These are phyloP conservation scores for Fomitiporia mediterranea DNA, from an alignment of 1,284 basidiomycete species.

Conservation along the genomic window DNA sequence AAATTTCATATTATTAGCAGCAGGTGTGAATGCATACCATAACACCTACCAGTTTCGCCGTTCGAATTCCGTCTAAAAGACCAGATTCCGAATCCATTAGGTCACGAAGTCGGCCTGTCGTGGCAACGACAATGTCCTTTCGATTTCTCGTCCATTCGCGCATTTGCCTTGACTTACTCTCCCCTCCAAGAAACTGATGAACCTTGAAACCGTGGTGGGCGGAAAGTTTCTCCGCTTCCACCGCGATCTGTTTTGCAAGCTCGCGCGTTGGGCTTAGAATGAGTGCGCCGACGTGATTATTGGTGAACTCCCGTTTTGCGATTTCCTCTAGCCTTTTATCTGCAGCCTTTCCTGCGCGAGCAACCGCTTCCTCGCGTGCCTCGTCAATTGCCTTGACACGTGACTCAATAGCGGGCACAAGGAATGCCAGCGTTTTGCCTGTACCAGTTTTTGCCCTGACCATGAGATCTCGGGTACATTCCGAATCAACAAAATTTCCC, in stretches of 20 bases:
- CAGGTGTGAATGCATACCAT: background rate
- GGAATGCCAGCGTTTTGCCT: conserved; percentile 89
- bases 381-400: conserved; percentile 51
- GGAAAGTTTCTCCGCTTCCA: conserved; percentile 69
- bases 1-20: conserved; percentile 14
- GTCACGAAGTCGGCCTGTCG: conserved; percentile 88
- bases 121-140: conserved; percentile 88
- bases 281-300: conserved; percentile 63
- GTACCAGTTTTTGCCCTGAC: conserved; percentile 92
- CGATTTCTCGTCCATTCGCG: conserved; percentile 59
- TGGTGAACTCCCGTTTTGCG: conserved; percentile 37
- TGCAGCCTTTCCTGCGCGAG: conserved; percentile 35
- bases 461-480: conserved; percentile 54
- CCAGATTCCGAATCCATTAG: conserved; percentile 61
- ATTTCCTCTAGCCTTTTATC: conserved; percentile 32
- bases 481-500: conserved; percentile 27
- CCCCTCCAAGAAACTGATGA: conserved; percentile 79
- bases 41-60: conserved; percentile 54
- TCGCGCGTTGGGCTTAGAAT: conserved; percentile 95
- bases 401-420: conserved; percentile 83
- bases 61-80: conserved; percentile 49
- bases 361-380: conserved; percentile 35
- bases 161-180: conserved; percentile 62
- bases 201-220: conserved; percentile 70
- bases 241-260: conserved; percentile 90